Conservation (phyloP, 305 asterid species). For the Fraxinus nigra region DNA sequence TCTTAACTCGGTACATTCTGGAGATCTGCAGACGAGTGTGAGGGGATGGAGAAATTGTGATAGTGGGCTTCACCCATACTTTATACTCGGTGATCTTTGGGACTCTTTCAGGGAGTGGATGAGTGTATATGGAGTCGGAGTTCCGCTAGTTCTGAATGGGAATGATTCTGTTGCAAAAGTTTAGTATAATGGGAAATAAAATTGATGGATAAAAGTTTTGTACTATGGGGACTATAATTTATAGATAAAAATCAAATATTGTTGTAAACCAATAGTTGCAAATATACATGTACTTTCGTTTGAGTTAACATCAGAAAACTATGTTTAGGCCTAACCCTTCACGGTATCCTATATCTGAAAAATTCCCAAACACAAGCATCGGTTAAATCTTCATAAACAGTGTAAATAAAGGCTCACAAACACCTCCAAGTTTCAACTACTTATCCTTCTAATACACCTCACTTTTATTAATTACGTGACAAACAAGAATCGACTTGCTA, state of each 20-base stretch:
- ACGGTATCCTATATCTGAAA: constrained; percentile 89
- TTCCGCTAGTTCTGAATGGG: constrained; percentile 69
- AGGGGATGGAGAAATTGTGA: constrained; percentile 50
- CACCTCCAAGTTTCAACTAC: background rate
- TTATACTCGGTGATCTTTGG: constrained; percentile 75
- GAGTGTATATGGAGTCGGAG: constrained; percentile 96
- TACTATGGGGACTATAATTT: no score
- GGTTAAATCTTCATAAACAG: background rate
- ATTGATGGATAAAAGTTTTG: no score
- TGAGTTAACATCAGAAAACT: constrained; percentile 70
- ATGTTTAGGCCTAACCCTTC: constrained; percentile 82
- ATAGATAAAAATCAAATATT: no score
- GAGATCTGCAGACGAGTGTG: constrained; percentile 63
- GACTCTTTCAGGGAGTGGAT: constrained; percentile 88
- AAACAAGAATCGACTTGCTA: background rate
- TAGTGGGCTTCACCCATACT: constrained; percentile 60
- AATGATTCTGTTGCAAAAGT: constrained; percentile 65
- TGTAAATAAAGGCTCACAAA: background rate
- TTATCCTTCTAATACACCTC: background rate
- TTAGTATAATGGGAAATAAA: no score
- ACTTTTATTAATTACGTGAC: background rate
- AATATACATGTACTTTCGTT: constrained; percentile 43
- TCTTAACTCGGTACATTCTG: constrained; percentile 19
- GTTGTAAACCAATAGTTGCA: no score
- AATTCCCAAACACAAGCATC: constrained; percentile 13